Evolutionary conservation across 805 yeast species (phyloP), one percentile per base, ranked within the genome.

Genomic region (Tetrapisispora nanseiensis): DNA sequence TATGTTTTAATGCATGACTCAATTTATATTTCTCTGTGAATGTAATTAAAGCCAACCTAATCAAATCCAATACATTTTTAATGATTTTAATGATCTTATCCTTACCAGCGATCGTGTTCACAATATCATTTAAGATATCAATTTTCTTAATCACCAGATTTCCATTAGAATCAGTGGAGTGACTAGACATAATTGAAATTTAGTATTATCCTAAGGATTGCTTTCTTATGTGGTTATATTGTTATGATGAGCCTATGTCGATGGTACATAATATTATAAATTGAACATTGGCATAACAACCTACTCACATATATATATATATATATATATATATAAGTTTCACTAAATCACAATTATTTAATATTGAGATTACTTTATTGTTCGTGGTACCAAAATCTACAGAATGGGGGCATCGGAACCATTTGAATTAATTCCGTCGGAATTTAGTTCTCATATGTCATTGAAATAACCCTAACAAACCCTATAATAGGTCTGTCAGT

Each of bases 31-130:
- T 57, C 28, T 61, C 52, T 46, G 67, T 58, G 10, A 72, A 55
- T 22, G 65, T 62, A n/a, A 65, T 51, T 16, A 79, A 65, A 50
- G 76, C 74, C 39, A 67, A 56, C 19, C 71, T 62, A 31, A 80
- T 52, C 16, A 82, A 55, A 43, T 82, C 72, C 33, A 82, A 56
- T 0, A 72, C 56, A 54, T 80, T 80, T 52, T 78, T 81, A 21
- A 76, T 65, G 9, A 78, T 65, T 50, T 82, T 82, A 20, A 84
- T 82, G 46, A 80, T 45, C 54, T 80, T 80, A 53, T 82, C 92
- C 56, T 82, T 82, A 39, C 90, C 90, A 2, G 75, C 70, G 22
- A 82, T 56, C 37, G 71, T 70, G 40, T 73, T 73, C 40, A 80
- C 56, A 56, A 80, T 60, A 27, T 68, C 66, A 61, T 78, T 70